These are phyloP conservation scores for Monilinia fructigena DNA, from an alignment of 2,329 filamentous ascomycete species.

Conservation along the genomic window DNA sequence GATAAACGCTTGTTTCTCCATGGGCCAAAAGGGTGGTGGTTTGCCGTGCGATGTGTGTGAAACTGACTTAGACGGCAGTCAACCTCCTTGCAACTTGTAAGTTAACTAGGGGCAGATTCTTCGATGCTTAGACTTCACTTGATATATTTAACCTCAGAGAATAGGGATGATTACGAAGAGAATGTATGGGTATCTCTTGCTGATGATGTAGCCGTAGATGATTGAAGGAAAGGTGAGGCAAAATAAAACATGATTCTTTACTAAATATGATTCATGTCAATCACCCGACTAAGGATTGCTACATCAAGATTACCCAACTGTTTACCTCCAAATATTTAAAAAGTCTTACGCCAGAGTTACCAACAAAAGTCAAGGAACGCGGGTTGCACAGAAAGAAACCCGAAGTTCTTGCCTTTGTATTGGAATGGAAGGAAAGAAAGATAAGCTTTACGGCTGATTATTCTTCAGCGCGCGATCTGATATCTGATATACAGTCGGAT, in stretches of 20 bases:
- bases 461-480: constrained; percentile 4
- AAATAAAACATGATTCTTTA: too few relatives aligned
- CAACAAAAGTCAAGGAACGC: not conserved
- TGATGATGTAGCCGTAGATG: not conserved
- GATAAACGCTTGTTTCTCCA: not conserved
- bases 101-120: not conserved
- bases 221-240: not conserved
- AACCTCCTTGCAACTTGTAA: not conserved
- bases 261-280: too few relatives aligned
- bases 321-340: not conserved
- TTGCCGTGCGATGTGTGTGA: not conserved
- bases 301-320: not conserved
- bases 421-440: not conserved
- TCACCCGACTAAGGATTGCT: not conserved
- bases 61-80: too few relatives aligned
- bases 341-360: not conserved
- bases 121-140: not conserved
- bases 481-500: not conserved
- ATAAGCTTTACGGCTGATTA: not conserved
- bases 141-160: not conserved
- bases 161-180: not conserved
- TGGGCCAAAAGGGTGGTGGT: too few relatives aligned
- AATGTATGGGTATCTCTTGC: not conserved
- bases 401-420: not conserved
- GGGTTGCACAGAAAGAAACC: not conserved